Conservation (phyloP, 495 filamentous ascomycete genomes). For the Cercophora newfieldiana region DNA sequence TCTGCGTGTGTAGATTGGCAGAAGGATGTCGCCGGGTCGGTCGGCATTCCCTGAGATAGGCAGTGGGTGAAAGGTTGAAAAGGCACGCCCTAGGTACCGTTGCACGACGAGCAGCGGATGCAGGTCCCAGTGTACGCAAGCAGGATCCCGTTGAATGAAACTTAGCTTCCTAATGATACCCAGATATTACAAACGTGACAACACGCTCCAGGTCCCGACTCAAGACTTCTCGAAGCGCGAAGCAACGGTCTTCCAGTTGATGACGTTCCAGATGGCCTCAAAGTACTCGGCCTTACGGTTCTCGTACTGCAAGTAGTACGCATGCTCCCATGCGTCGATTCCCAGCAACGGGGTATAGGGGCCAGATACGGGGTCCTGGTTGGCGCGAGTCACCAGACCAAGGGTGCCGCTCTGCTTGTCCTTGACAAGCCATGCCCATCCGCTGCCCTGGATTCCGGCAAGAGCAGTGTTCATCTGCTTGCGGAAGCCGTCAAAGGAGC, state of each 20-base stretch:
- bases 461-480: constrained; percentile 81
- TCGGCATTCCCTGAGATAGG: too few relatives aligned
- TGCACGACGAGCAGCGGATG: too few relatives aligned
- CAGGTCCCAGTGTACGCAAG: too few relatives aligned
- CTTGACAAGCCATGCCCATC: constrained; percentile 96
- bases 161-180: background rate
- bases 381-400: constrained; percentile 71
- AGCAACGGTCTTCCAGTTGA: constrained; percentile 94
- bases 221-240: constrained; percentile 64
- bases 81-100: too few relatives aligned
- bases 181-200: background rate
- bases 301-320: constrained; percentile 83
- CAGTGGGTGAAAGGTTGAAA: too few relatives aligned
- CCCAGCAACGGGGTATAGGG: constrained; percentile 75
- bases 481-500: constrained; percentile 72
- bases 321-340: constrained; percentile 85
- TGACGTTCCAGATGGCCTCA: constrained; percentile 91
- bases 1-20: too few relatives aligned
- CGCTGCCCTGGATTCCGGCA: constrained; percentile 88
- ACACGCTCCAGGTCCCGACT: background rate
- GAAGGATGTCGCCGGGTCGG: too few relatives aligned
- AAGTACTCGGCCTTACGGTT: constrained; percentile 99
- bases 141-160: background rate
- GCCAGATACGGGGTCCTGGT: constrained; percentile 86
- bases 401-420: constrained; percentile 80